phyloP scores from a whole-genome alignment of 768 basidiomycete genomes.

The Hypholoma fasciculare region DNA sequence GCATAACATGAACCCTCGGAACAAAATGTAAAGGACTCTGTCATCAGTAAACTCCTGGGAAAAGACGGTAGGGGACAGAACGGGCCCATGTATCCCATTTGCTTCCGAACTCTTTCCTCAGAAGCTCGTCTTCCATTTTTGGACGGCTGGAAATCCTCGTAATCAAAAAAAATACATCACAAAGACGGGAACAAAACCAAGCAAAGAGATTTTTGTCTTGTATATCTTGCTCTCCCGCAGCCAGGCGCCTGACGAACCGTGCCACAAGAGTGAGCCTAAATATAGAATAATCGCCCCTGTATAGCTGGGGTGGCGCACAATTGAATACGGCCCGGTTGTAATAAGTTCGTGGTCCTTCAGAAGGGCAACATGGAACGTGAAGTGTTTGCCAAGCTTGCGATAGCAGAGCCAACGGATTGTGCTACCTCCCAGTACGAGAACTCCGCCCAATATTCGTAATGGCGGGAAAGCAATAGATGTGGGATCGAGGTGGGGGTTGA shows the following conservation, averaged over 20 bases:
- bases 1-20: too few species aligned
- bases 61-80: constrained; percentile 2
- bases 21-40: too few species aligned
- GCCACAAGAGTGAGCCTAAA: constrained; percentile 4
- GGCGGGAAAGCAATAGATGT: too few species aligned
- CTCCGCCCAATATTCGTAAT: too few species aligned
- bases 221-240: constrained; percentile 5
- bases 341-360: constrained; percentile 24
- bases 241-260: constrained; percentile 6
- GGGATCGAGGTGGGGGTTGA: too few species aligned
- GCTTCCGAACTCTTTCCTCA: constrained; percentile 4
- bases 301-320: constrained; percentile 36
- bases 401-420: constrained; percentile 36
- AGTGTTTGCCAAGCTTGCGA: constrained; percentile 32
- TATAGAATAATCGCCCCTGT: not conserved
- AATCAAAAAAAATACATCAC: not conserved
- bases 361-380: constrained; percentile 39
- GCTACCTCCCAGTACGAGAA: constrained; percentile 1
- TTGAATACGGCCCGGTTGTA: constrained; percentile 29
- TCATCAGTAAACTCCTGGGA: constrained; percentile 12
- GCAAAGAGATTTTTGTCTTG: not conserved
- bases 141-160: not conserved
- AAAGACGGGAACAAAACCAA: not conserved
- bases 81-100: constrained; percentile 8
- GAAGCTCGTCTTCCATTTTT: constrained; percentile 1